phyloP scores from a whole-genome alignment of 192 early-diverging fungal species.

The Podila minutissima region DNA sequence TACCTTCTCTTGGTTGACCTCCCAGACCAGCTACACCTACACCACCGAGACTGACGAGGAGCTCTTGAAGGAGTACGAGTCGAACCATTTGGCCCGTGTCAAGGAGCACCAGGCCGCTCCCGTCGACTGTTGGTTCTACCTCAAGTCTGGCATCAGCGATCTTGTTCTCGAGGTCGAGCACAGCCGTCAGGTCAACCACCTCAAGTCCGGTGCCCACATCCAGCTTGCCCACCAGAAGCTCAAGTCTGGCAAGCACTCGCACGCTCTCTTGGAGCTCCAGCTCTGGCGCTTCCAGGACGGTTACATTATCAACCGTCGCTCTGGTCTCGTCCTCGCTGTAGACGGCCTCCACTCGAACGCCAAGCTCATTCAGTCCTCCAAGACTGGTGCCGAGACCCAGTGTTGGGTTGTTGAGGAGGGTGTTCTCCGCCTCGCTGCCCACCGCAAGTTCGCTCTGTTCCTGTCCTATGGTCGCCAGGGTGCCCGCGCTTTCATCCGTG shows the following conservation, averaged over 20 bases:
- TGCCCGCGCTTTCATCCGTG: conserved; percentile 33
- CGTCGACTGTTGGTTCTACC: conserved; percentile 44
- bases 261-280: conserved; percentile 46
- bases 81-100: conserved; percentile 27
- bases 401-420: conserved; percentile 36
- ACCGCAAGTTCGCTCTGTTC: conserved; percentile 34
- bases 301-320: conserved; percentile 47
- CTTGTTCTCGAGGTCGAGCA: conserved; percentile 40
- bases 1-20: conserved; percentile 29
- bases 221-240: conserved; percentile 36
- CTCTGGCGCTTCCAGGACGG: conserved; percentile 48
- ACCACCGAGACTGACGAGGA: conserved; percentile 19
- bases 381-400: conserved; percentile 22
- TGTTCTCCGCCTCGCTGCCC: conserved; percentile 34
- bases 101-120: conserved; percentile 17
- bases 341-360: conserved; percentile 26
- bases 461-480: conserved; percentile 42
- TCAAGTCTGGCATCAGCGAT: conserved; percentile 46
- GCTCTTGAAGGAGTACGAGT: conserved; percentile 42
- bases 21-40: conserved; percentile 9
- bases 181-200: conserved; percentile 26
- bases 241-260: conserved; percentile 50
- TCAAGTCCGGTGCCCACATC: conserved; percentile 32
- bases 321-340: conserved; percentile 30
- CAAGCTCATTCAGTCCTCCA: conserved; percentile 24